Evolutionary conservation across 257 asterid genomes (phyloP).

Genomic region (Nyctanthes arbortristis): DNA sequence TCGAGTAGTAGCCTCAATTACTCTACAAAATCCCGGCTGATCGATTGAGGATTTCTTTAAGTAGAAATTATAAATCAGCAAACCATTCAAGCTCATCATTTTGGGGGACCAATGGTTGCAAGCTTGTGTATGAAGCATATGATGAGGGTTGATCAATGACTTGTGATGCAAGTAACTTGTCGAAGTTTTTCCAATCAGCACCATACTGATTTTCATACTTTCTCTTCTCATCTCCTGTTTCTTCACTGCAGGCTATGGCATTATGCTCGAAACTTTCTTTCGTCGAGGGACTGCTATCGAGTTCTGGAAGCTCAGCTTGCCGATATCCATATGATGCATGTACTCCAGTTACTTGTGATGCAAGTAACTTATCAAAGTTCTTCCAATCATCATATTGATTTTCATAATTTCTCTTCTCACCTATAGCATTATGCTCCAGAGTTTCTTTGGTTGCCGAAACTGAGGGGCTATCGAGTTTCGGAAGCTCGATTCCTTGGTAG

Average conservation of each 20-base stretch:
- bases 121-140: constrained; percentile 43
- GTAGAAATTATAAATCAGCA: constrained; percentile 57
- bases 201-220: constrained; percentile 30
- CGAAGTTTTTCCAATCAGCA: constrained; percentile 61
- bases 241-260: too few species aligned
- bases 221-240: constrained; percentile 39
- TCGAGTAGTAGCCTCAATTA: background rate
- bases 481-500: constrained; percentile 42
- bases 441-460: too few species aligned
- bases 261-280: constrained; percentile 39
- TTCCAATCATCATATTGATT: too few species aligned
- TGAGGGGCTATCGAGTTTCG: too few species aligned
- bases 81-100: constrained; percentile 51
- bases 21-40: background rate
- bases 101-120: constrained; percentile 34
- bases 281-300: constrained; percentile 68
- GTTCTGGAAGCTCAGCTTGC: constrained; percentile 71
- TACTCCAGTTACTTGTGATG: too few species aligned
- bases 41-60: constrained; percentile 7
- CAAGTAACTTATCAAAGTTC: too few species aligned
- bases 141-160: constrained; percentile 36
- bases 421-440: too few species aligned
- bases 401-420: too few species aligned
- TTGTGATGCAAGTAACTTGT: constrained; percentile 39
- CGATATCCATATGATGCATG: too few species aligned